Evolutionary conservation across 129 eudicot species (phyloP).

Genomic region (Centaurea solstitialis): DNA sequence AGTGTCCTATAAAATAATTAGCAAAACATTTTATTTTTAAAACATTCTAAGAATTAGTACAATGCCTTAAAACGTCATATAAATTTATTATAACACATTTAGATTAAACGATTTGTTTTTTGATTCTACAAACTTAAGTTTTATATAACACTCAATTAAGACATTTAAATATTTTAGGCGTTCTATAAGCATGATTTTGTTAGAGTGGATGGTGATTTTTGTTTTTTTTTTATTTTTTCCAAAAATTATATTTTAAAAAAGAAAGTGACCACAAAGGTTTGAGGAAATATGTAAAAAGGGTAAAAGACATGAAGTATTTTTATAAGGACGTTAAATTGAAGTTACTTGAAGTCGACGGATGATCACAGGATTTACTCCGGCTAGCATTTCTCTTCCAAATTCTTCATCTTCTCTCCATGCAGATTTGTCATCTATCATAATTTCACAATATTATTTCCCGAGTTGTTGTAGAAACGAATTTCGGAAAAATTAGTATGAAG

Average conservation of each 20-base stretch:
- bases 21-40: no score
- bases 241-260: no score
- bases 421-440: conserved; percentile 34
- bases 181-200: neutral
- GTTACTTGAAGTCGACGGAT: conserved; percentile 51
- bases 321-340: neutral
- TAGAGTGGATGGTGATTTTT: no score
- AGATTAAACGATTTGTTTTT: neutral
- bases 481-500: neutral
- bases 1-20: no score
- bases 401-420: conserved; percentile 63
- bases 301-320: neutral
- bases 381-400: conserved; percentile 64
- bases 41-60: no score
- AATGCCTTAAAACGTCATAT: no score
- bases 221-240: no score
- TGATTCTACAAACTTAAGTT: no score
- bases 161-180: no score
- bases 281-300: neutral
- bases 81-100: no score
- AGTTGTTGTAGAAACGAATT: neutral
- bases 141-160: no score
- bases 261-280: neutral
- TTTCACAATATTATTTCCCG: neutral
- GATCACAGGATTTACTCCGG: conserved; percentile 59